A percentile compares a stretch with the other conserved stretches of the same genome.
phyloP scores from a whole-genome alignment of 176 grass and related monocot species.

The Neostapfia colusana region DNA sequence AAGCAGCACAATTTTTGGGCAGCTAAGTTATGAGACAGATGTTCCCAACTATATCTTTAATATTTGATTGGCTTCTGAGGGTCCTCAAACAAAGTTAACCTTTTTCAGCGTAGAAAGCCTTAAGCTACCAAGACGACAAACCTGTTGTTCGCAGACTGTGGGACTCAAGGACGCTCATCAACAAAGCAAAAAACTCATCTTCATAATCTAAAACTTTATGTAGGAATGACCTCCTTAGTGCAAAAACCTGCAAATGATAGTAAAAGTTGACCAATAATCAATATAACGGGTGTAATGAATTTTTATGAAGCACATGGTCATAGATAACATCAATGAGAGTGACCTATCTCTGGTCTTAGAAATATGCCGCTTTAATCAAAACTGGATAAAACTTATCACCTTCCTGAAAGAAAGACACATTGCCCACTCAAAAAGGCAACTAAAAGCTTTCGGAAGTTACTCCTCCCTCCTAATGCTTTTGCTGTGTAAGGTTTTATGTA shows the following conservation, averaged over 20 bases:
- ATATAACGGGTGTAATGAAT: conserved; percentile 7
- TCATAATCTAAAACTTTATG: conserved; percentile 96
- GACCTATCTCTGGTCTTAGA: background rate
- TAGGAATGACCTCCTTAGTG: conserved; percentile 80
- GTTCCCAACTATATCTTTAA: background rate
- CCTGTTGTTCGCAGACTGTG: conserved; percentile 92
- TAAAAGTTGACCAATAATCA: background rate
- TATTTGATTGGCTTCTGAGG: background rate
- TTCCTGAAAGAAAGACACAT: background rate
- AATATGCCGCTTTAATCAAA: background rate
- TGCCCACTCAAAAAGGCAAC: background rate
- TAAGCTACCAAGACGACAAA: conserved; percentile 31
- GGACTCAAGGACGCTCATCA: conserved; percentile 93
- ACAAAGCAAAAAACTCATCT: conserved; percentile 93
- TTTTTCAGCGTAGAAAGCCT: background rate
- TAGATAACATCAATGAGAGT: background rate
- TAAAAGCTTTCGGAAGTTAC: background rate
- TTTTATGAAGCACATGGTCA: conserved; percentile 2
- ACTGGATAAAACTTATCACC: too few species aligned
- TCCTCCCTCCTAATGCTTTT: background rate
- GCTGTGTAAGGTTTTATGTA: background rate
- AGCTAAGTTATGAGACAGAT: conserved; percentile 18
- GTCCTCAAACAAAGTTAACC: background rate
- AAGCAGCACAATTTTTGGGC: background rate
- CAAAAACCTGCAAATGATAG: conserved; percentile 66